These are phyloP conservation scores for Blastocystis sp. DNA, from an alignment of 352 stramenopile species.

Conservation along the genomic window DNA sequence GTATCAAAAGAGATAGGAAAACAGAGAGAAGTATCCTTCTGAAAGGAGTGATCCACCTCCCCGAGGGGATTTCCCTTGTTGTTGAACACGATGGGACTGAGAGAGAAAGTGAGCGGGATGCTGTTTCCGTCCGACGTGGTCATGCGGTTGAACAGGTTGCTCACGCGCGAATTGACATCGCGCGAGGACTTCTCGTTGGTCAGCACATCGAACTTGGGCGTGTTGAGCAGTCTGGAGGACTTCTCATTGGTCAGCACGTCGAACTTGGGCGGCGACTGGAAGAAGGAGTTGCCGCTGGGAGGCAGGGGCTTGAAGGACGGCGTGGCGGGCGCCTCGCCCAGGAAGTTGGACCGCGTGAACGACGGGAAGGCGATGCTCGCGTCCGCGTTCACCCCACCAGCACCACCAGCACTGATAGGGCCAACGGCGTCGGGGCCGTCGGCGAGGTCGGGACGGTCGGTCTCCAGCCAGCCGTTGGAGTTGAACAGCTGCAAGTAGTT, in stretches of 20 bases:
- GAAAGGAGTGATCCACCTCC: conserved; percentile 4
- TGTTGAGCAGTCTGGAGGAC: too few species aligned
- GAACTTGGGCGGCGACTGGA: neutral
- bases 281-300: neutral
- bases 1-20: conserved; percentile 55
- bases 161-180: conserved; percentile 1
- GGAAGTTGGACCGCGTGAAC: neutral
- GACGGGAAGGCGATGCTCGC: neutral
- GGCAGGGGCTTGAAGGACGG: neutral
- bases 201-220: neutral
- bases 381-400: too few species aligned
- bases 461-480: conserved; percentile 30
- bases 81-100: conserved; percentile 5
- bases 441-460: neutral
- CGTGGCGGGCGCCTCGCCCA: neutral
- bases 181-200: neutral
- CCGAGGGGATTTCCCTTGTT: neutral
- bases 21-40: conserved; percentile 62
- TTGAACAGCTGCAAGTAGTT: conserved; percentile 22
- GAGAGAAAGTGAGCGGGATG: neutral
- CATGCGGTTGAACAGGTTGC: conserved; percentile 56
- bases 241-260: neutral
- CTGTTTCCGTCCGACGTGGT: conserved; percentile 4
- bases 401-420: too few species aligned
- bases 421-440: neutral